Evolutionary conservation across 2,329 filamentous ascomycete species (phyloP).

Genomic region (Penicillium capsulatum): DNA sequence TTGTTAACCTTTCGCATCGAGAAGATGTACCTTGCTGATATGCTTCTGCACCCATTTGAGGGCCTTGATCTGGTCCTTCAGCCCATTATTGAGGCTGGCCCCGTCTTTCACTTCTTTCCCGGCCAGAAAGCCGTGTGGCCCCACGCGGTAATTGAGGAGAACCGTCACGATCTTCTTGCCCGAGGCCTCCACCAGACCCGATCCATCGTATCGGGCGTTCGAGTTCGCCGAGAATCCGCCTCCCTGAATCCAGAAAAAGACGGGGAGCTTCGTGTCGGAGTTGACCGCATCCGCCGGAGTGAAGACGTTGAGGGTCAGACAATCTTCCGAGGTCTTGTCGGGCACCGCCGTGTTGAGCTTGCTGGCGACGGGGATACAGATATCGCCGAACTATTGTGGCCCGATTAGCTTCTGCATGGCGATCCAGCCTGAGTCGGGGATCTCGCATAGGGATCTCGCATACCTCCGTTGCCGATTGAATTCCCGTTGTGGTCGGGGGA

Average conservation of each 20-base stretch:
- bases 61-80: slow-evolving; percentile 66
- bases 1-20: background rate
- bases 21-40: slow-evolving; percentile 47
- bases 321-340: slow-evolving; percentile 45
- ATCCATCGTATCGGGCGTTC: slow-evolving; percentile 58
- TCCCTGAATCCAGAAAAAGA: slow-evolving; percentile 60
- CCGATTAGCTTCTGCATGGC: background rate
- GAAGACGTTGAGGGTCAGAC: slow-evolving; percentile 43
- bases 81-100: slow-evolving; percentile 62
- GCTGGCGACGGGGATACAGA: slow-evolving; percentile 65
- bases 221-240: slow-evolving; percentile 60
- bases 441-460: slow-evolving; percentile 8
- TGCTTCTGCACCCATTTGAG: slow-evolving; percentile 66
- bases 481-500: slow-evolving; percentile 46
- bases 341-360: slow-evolving; percentile 51
- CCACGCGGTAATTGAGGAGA: slow-evolving; percentile 72
- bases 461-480: slow-evolving; percentile 56
- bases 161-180: slow-evolving; percentile 63
- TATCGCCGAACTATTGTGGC: background rate
- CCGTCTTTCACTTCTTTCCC: slow-evolving; percentile 49
- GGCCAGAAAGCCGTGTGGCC: slow-evolving; percentile 67
- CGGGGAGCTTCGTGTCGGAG: slow-evolving; percentile 53
- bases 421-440: background rate
- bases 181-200: slow-evolving; percentile 57
- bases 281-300: slow-evolving; percentile 30